Evolutionary conservation across 1,284 basidiomycete species (phyloP), one percentile per base, ranked within the genome.

Genomic region (Xerocomus minutiporus): DNA sequence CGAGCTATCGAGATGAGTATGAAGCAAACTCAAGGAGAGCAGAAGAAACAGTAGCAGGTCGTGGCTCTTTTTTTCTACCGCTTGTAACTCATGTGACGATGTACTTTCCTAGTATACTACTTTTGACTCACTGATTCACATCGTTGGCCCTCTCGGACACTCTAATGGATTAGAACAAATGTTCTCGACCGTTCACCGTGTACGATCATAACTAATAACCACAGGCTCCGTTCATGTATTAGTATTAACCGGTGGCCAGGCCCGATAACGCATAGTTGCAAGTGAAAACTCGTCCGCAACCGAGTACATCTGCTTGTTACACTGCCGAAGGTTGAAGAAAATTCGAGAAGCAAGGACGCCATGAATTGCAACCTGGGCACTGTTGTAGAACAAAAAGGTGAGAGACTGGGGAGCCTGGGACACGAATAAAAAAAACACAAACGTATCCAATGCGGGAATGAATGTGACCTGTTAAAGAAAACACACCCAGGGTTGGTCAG

Each of bases 1-100:
- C 71, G 73, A 41, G 81, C 80, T n/a, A 83, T 80, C 56, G 75
- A 74, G 62, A 81, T 79, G 81, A 83, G 78, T 58, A 80, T 78
- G 79, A 73, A 73, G 55, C 71, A 70, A 40, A 70, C 73, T 51
- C 73, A 76, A 23, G 67, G 74, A 52, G 70, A 69, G 34, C 58
- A 69, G 35, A 69, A 69, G 44, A 69, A 67, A 48, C 46, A 69
- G 66, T 61, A 61, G 48, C n/a, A 48, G 29, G 9, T 44, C 12
- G 15, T 46, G 0, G 8, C 47, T 52, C 43, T 25, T 20, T 46
- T 32, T 17, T 8, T 20, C n/a, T 39, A 4, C 23, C 28, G 9
- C 29, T 43, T 32, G 29, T 40, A 28, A 45, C 34, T 38, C 36
- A 46, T 45, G 44, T 31, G 43, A 46, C 29, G 42, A 46, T 34